phyloP scores from a whole-genome alignment of 2,329 filamentous ascomycete genomes.

The Penicillium brasilianum region DNA sequence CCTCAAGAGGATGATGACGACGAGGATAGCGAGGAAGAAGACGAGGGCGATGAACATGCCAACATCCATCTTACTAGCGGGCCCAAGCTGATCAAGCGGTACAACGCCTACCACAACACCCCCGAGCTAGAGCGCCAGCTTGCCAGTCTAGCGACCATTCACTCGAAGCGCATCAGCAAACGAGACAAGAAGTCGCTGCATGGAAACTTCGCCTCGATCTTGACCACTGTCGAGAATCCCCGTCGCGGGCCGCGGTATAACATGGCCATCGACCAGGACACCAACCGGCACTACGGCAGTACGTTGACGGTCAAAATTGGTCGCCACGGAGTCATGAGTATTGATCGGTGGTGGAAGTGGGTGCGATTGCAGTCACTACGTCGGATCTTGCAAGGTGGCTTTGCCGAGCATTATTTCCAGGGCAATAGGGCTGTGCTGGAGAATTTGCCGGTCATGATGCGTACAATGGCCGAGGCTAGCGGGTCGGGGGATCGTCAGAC shows the following conservation, averaged over 20 bases:
- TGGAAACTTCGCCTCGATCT: constrained; percentile 68
- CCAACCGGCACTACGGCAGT: constrained; percentile 64
- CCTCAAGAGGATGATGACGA: constrained; percentile 64
- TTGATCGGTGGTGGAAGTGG: constrained; percentile 78
- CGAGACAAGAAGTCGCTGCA: constrained; percentile 71
- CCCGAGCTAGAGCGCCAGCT: constrained; percentile 65
- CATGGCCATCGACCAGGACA: constrained; percentile 66
- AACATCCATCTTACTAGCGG: constrained; percentile 45
- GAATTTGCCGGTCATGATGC: constrained; percentile 57
- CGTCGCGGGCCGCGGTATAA: constrained; percentile 69
- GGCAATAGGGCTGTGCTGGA: constrained; percentile 66
- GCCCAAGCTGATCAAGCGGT: constrained; percentile 62
- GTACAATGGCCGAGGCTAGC: constrained; percentile 23
- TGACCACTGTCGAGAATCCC: constrained; percentile 69
- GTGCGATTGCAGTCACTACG: constrained; percentile 66
- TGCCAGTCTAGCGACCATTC: constrained; percentile 63
- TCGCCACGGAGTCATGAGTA: constrained; percentile 63
- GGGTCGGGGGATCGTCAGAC: constrained; percentile 33
- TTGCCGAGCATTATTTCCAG: constrained; percentile 65
- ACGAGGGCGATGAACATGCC: constrained; percentile 52
- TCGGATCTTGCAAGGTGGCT: constrained; percentile 65
- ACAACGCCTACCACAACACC: constrained; percentile 69
- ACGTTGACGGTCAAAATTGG: constrained; percentile 65
- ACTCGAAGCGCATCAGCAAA: constrained; percentile 67
- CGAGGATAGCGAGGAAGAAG: constrained; percentile 48